Conservation (phyloP, 2,329 filamentous ascomycete species). For the Akanthomyces muscarius region DNA sequence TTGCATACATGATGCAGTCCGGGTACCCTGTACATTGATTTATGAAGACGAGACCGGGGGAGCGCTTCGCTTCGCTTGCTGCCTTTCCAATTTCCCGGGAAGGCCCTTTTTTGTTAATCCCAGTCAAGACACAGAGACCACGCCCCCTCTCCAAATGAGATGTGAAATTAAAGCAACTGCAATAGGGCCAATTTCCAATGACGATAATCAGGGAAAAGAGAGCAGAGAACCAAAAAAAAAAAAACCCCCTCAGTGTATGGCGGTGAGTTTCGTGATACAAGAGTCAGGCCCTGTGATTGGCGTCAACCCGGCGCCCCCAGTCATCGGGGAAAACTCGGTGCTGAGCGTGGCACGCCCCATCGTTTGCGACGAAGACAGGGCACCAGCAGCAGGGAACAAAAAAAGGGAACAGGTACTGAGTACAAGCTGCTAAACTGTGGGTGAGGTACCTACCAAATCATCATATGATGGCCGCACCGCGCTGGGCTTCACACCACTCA, state of each 20-base stretch:
- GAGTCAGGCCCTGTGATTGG: background rate
- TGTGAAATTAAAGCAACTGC: no score
- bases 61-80: slow-evolving; percentile 8
- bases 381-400: no score
- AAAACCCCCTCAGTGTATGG: background rate
- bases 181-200: background rate
- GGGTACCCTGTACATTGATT: background rate
- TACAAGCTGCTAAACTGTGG: background rate
- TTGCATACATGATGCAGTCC: background rate
- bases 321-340: slow-evolving; percentile 16
- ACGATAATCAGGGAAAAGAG: no score
- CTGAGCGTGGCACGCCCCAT: background rate
- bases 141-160: background rate
- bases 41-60: background rate
- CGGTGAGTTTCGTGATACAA: slow-evolving; percentile 13
- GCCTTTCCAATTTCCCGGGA: background rate
- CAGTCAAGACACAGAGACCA: background rate
- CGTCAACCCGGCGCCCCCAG: background rate
- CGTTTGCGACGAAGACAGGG: background rate
- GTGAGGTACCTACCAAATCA: background rate
- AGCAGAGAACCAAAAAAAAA: no score
- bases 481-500: slow-evolving; percentile 1
- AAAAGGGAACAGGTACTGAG: background rate
- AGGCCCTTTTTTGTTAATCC: background rate
- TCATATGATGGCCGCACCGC: background rate